These are phyloP conservation scores for grape (Vitis vinifera) DNA, from an alignment of 164 flowering plant species.

Conservation along the genomic window DNA sequence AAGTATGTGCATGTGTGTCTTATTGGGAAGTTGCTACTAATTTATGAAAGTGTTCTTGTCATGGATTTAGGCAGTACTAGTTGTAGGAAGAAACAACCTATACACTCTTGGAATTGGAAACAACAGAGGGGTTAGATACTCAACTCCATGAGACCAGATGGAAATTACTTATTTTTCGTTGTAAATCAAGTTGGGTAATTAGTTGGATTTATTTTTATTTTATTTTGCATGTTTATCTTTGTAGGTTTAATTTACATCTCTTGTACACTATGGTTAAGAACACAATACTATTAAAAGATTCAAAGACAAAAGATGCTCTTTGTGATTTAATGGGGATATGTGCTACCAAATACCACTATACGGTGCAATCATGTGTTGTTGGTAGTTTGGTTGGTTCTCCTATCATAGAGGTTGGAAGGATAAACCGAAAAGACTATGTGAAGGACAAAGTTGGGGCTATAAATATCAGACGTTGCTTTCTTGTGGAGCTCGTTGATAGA, in stretches of 20 bases:
- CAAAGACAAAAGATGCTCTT: conserved; percentile 30
- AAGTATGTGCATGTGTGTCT: not conserved
- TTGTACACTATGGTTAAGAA: conserved; percentile 63
- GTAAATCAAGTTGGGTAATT: conserved; percentile 52
- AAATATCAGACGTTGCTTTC: conserved; percentile 74
- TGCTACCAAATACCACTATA: conserved; percentile 19
- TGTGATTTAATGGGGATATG: no score
- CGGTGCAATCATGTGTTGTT: conserved; percentile 73
- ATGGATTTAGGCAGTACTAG: conserved; percentile 43
- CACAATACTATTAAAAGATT: conserved; percentile 56
- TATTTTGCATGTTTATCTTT: not conserved
- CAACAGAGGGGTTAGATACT: conserved; percentile 70
- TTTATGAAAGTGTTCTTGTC: not conserved
- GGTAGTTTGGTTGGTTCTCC: conserved; percentile 72
- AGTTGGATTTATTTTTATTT: not conserved
- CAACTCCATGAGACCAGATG: conserved; percentile 70
- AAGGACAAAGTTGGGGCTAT: conserved; percentile 53
- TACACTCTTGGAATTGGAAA: conserved; percentile 88
- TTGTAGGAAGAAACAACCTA: conserved; percentile 52
- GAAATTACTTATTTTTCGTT: conserved; percentile 75
- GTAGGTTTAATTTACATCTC: not conserved
- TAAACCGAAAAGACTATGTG: conserved; percentile 77
- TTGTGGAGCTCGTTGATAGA: conserved; percentile 86
- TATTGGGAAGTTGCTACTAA: no score
- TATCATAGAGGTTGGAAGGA: conserved; percentile 82